Evolutionary conservation across 2,329 filamentous ascomycete genomes (phyloP).

Genomic region (Aspergillus niger): DNA sequence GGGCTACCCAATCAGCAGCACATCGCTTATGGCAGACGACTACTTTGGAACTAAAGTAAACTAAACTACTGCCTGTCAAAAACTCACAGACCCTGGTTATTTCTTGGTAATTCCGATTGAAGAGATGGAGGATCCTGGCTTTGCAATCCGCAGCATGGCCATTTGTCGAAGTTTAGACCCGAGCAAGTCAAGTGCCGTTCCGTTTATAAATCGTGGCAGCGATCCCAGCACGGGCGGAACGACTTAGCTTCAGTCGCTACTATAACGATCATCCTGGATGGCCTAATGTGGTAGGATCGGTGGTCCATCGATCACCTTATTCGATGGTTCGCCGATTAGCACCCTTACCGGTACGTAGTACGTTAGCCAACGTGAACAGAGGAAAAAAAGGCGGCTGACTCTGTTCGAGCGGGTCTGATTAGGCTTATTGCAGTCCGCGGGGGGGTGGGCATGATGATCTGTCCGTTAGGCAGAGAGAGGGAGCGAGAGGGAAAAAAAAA

Average conservation of each 20-base stretch:
- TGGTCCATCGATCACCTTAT: not conserved
- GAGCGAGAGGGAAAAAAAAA: not conserved
- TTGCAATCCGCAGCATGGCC: not conserved
- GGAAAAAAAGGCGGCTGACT: not conserved
- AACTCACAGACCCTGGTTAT: not conserved
- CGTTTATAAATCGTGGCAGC: not conserved
- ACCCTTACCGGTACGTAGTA: not conserved
- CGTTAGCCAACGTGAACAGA: not conserved
- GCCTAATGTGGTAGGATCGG: not conserved
- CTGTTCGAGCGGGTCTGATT: conserved; percentile 4
- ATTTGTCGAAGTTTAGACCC: not conserved
- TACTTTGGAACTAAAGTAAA: no score
- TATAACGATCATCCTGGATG: conserved; percentile 4
- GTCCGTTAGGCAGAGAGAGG: not conserved
- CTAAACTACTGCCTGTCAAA: not conserved
- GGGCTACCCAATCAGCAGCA: not conserved
- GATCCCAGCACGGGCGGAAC: not conserved
- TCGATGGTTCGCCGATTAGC: conserved; percentile 6
- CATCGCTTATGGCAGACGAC: not conserved
- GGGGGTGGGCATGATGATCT: not conserved
- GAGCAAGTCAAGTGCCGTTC: not conserved
- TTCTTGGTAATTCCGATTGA: not conserved
- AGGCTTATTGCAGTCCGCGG: not conserved
- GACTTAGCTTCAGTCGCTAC: not conserved
- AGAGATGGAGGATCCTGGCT: not conserved